phyloP scores from a whole-genome alignment of 208 protist genomes.

The Porcisia hertigi region DNA sequence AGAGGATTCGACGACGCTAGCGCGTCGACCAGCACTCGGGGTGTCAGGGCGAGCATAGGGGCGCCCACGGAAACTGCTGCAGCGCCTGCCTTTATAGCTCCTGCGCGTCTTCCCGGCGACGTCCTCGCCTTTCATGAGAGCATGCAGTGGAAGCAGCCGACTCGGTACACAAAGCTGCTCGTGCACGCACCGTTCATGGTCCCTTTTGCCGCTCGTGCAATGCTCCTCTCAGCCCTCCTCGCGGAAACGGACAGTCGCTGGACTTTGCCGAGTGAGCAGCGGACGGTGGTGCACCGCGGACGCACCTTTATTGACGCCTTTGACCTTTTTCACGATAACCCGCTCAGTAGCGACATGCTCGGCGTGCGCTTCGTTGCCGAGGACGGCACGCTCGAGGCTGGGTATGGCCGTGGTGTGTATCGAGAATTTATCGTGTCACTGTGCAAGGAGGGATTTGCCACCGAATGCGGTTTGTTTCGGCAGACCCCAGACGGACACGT shows the following conservation, averaged over 20 bases:
- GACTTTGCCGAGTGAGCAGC: constrained; percentile 17
- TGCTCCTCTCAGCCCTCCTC: constrained; percentile 64
- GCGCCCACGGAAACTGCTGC: background rate
- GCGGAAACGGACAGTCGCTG: constrained; percentile 29
- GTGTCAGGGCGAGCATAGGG: background rate
- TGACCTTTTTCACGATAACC: constrained; percentile 52
- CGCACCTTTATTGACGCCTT: constrained; percentile 85
- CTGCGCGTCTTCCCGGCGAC: constrained; percentile 34
- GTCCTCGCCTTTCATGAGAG: constrained; percentile 49
- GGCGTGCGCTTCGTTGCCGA: constrained; percentile 60
- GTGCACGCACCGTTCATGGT: constrained; percentile 72
- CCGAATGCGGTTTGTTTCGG: constrained; percentile 84
- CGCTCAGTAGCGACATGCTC: constrained; percentile 50
- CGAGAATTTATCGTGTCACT: constrained; percentile 88
- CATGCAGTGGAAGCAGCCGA: constrained; percentile 39
- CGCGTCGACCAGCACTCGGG: background rate
- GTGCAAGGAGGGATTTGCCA: constrained; percentile 79
- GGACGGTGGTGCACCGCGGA: constrained; percentile 55
- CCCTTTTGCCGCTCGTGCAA: constrained; percentile 69
- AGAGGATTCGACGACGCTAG: background rate
- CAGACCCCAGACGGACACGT: constrained; percentile 81
- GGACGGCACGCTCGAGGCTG: constrained; percentile 65
- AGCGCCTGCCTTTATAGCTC: background rate
- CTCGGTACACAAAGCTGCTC: constrained; percentile 69
- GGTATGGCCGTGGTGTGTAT: constrained; percentile 93